Conservation (phyloP, 1,139 yeast genomes). For the Blastobotrys illinoisensis region DNA sequence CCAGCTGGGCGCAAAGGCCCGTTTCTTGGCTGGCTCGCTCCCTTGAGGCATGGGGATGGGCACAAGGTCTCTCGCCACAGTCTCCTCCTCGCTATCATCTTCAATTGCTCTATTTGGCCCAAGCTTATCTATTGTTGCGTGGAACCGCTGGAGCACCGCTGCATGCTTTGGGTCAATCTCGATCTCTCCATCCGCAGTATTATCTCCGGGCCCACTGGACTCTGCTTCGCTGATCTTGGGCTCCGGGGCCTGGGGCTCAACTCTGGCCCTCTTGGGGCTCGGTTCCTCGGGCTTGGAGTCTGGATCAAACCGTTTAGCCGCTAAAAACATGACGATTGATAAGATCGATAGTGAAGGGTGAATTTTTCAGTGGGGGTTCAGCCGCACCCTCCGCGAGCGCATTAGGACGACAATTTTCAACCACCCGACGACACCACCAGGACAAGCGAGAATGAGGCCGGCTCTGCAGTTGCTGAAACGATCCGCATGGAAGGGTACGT, state of each 20-base stretch:
- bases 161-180: constrained; percentile 20
- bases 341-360: background rate
- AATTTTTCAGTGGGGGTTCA: background rate
- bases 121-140: constrained; percentile 1
- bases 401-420: background rate
- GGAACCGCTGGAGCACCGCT: constrained; percentile 16
- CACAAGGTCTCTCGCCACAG: constrained; percentile 42
- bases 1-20: constrained; percentile 40
- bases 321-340: constrained; percentile 5
- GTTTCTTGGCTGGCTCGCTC: constrained; percentile 56
- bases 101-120: background rate
- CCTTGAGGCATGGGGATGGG: constrained; percentile 55
- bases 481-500: constrained; percentile 70
- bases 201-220: too few relatives aligned
- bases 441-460: constrained; percentile 48
- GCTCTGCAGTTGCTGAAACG: constrained; percentile 52
- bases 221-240: constrained; percentile 4
- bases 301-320: constrained; percentile 9
- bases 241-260: constrained; percentile 5
- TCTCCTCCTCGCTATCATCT: constrained; percentile 6
- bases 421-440: background rate
- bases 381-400: background rate
- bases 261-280: constrained; percentile 9
- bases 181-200: background rate
- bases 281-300: constrained; percentile 5